Evolutionary conservation across 805 yeast genomes (phyloP).

Genomic region (Ogataea nonfermentans): DNA sequence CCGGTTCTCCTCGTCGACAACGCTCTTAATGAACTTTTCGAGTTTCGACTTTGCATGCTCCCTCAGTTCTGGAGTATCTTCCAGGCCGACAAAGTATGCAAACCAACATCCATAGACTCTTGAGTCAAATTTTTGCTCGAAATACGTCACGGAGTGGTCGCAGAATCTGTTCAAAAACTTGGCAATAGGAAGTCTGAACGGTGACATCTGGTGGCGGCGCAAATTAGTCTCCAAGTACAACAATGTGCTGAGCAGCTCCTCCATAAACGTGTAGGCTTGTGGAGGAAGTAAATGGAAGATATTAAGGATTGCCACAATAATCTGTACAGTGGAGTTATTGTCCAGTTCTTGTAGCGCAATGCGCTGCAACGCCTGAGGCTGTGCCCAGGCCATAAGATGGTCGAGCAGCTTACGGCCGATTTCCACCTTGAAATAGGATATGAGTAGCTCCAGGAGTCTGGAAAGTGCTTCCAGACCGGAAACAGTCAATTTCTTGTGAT

Average conservation of each 20-base stretch:
- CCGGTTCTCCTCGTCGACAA: conserved; percentile 44
- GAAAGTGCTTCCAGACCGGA: conserved; percentile 91
- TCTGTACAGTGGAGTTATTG: conserved; percentile 77
- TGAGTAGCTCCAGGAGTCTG: conserved; percentile 75
- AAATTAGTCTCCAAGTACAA: conserved; percentile 76
- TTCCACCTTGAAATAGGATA: conserved; percentile 93
- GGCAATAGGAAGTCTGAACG: conserved; percentile 88
- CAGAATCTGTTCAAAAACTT: conserved; percentile 83
- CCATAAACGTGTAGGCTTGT: conserved; percentile 88
- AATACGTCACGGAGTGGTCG: conserved; percentile 67
- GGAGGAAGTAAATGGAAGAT: conserved; percentile 91
- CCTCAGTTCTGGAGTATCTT: conserved; percentile 57
- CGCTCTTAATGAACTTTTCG: conserved; percentile 45
- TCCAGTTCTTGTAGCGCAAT: conserved; percentile 78
- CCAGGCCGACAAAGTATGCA: conserved; percentile 59
- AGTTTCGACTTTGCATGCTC: conserved; percentile 53
- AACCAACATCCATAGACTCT: conserved; percentile 65
- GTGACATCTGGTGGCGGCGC: conserved; percentile 82
- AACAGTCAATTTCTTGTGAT: conserved; percentile 85
- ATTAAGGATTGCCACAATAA: conserved; percentile 85
- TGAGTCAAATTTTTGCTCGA: conserved; percentile 61
- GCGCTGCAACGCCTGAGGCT: conserved; percentile 69
- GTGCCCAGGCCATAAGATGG: conserved; percentile 95
- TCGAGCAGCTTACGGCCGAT: conserved; percentile 91
- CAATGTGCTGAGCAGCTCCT: conserved; percentile 75